Conservation (phyloP, 805 yeast genomes). For the Starmerella sirachaensis region DNA sequence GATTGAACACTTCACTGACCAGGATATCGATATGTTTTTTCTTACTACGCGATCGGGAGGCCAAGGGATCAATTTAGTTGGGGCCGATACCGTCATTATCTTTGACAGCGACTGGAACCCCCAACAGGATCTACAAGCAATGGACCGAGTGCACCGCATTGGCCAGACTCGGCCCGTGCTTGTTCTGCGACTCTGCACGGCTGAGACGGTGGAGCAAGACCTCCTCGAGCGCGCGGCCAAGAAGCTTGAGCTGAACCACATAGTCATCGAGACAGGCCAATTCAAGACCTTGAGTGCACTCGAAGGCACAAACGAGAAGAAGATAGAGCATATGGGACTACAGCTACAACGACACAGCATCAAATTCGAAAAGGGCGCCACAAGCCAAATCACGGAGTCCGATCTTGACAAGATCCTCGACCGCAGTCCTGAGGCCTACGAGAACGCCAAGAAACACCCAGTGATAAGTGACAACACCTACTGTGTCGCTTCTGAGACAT, state of each 20-base stretch:
- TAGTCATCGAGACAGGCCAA: conserved; percentile 56
- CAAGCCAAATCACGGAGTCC: conserved; percentile 9
- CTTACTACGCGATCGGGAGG: conserved; percentile 93
- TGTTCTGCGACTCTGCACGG: conserved; percentile 63
- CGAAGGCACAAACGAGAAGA: conserved; percentile 13
- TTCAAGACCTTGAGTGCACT: conserved; percentile 22
- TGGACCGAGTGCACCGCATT: conserved; percentile 88
- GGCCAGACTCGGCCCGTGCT: conserved; percentile 81
- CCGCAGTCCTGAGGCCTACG: conserved; percentile 20
- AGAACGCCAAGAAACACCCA: conserved; percentile 11
- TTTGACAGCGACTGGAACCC: conserved; percentile 98
- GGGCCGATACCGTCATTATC: conserved; percentile 80
- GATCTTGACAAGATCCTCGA: conserved; percentile 22
- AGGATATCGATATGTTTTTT: conserved; percentile 43
- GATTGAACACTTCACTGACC: conserved; percentile 41
- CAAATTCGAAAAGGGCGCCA: conserved; percentile 22
- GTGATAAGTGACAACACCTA: conserved; percentile 14
- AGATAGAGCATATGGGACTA: conserved; percentile 14
- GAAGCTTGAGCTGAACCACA: conserved; percentile 64
- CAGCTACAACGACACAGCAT: conserved; percentile 36
- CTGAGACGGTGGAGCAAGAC: conserved; percentile 73
- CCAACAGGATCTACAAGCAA: conserved; percentile 90
- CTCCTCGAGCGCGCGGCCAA: conserved; percentile 66
- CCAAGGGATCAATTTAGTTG: conserved; percentile 71
- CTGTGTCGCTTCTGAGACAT: conserved; percentile 14